Evolutionary conservation across 345 rosid species (phyloP).

Genomic region (Gossypium ekmanianum): DNA sequence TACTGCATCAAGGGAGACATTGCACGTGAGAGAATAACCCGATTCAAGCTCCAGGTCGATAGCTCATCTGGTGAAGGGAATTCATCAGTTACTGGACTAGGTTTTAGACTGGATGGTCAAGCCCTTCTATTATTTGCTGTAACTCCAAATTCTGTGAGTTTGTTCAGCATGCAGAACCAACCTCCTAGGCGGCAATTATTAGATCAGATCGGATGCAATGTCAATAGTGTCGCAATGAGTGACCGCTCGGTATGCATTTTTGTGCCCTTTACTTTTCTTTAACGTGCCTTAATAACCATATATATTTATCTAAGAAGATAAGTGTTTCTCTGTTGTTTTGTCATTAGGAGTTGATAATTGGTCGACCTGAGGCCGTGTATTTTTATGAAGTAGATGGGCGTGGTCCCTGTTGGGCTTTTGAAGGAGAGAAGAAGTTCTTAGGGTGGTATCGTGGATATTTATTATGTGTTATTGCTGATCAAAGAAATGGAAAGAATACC

Average conservation of each 20-base stretch:
- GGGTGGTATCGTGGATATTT: constrained; percentile 99
- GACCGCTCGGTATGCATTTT: constrained; percentile 68
- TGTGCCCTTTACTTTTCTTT: constrained; percentile 2
- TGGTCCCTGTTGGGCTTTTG: constrained; percentile 99
- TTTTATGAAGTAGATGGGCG: constrained; percentile 98
- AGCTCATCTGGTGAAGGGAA: constrained; percentile 35
- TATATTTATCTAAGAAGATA: constrained; percentile 6
- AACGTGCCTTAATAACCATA: neutral
- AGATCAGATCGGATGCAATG: constrained; percentile 77
- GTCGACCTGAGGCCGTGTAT: constrained; percentile 93
- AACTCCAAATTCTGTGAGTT: constrained; percentile 67
- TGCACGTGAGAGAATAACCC: constrained; percentile 85
- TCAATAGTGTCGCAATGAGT: constrained; percentile 80
- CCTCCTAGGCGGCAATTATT: constrained; percentile 71
- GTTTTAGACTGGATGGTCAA: constrained; percentile 84
- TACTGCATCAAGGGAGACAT: constrained; percentile 97
- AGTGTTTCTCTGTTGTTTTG: constrained; percentile 14
- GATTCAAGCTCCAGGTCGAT: constrained; percentile 81
- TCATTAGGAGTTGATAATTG: constrained; percentile 81
- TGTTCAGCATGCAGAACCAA: constrained; percentile 70
- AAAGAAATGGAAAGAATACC: constrained; percentile 62
- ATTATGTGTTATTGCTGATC: constrained; percentile 82
- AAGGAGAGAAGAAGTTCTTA: constrained; percentile 85
- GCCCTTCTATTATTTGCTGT: constrained; percentile 83
- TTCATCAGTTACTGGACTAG: constrained; percentile 66